These are phyloP conservation scores for Prunus dulcis DNA, from an alignment of 306 rosid genomes.

Conservation along the genomic window DNA sequence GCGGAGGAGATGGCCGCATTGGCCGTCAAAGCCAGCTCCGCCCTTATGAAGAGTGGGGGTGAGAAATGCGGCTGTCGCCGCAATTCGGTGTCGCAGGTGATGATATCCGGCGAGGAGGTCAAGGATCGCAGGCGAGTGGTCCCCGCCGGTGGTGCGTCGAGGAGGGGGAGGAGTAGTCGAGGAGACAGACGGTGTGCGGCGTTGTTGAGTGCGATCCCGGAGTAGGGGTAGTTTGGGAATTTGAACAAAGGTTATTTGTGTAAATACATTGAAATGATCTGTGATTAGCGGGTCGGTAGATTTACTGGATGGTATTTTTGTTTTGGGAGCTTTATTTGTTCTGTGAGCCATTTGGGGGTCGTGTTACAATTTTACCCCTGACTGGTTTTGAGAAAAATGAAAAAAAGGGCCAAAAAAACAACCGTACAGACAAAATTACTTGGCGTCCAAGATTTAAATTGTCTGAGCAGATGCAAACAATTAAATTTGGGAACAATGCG, in stretches of 20 bases:
- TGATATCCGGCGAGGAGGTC: conserved; percentile 32
- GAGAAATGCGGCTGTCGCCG: conserved; percentile 42
- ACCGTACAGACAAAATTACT: background rate
- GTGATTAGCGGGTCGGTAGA: conserved; percentile 7
- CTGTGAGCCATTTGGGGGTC: conserved; percentile 3
- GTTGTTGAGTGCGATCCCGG: conserved; percentile 64
- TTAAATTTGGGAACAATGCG: background rate
- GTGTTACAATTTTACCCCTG: conserved; percentile 27
- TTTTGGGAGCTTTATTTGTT: background rate
- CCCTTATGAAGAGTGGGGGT: conserved; percentile 52
- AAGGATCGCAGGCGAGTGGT: conserved; percentile 25
- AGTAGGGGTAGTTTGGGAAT: conserved; percentile 52
- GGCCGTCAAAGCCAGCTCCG: conserved; percentile 89
- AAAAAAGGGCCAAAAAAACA: background rate
- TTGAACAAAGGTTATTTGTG: background rate
- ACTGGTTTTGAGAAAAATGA: background rate
- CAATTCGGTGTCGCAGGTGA: conserved; percentile 33
- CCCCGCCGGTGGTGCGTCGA: conserved; percentile 16
- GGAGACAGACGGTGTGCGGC: conserved; percentile 36
- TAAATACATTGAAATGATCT: conserved; percentile 24
- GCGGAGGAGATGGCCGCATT: conserved; percentile 93
- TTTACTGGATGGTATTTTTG: background rate
- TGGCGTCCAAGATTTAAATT: background rate
- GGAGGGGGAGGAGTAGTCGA: conserved; percentile 30
- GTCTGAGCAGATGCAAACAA: background rate